phyloP scores from a whole-genome alignment of 169 alveolate species.

The Plasmodium adleri region DNA sequence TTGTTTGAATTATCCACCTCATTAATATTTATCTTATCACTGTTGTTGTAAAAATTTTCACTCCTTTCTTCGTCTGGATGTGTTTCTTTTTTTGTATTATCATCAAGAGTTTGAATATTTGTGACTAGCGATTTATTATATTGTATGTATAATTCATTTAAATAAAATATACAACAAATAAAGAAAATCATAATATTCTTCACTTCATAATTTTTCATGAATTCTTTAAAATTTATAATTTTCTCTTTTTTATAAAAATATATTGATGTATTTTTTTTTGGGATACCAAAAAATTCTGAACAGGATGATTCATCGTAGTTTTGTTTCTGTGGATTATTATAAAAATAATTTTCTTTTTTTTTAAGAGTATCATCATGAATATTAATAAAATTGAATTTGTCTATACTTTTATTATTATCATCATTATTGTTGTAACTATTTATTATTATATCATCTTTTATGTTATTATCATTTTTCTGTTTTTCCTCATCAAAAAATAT shows the following conservation, averaged over 20 bases:
- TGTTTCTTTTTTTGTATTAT: not conserved
- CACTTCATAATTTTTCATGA: conserved; percentile 7
- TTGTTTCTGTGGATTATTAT: too few species aligned
- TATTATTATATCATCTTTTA: too few species aligned
- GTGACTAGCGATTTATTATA: not conserved
- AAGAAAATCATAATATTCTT: conserved; percentile 21
- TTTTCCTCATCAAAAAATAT: too few species aligned
- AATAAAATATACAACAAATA: conserved; percentile 11
- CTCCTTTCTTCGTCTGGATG: not conserved
- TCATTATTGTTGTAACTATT: too few species aligned
- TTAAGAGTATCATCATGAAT: too few species aligned
- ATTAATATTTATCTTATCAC: too few species aligned
- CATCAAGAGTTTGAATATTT: not conserved
- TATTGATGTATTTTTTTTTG: not conserved
- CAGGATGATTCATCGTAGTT: not conserved
- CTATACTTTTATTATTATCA: too few species aligned
- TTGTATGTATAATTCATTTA: conserved; percentile 7
- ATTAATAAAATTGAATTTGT: too few species aligned
- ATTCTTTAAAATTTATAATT: not conserved
- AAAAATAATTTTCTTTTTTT: too few species aligned
- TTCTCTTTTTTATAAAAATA: conserved; percentile 6
- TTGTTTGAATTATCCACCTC: too few species aligned
- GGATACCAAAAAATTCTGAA: not conserved
- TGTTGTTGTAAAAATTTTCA: too few species aligned
- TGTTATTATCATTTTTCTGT: too few species aligned